Evolutionary conservation across 2,329 filamentous ascomycete species (phyloP).

Genomic region (Colletotrichum sp.): DNA sequence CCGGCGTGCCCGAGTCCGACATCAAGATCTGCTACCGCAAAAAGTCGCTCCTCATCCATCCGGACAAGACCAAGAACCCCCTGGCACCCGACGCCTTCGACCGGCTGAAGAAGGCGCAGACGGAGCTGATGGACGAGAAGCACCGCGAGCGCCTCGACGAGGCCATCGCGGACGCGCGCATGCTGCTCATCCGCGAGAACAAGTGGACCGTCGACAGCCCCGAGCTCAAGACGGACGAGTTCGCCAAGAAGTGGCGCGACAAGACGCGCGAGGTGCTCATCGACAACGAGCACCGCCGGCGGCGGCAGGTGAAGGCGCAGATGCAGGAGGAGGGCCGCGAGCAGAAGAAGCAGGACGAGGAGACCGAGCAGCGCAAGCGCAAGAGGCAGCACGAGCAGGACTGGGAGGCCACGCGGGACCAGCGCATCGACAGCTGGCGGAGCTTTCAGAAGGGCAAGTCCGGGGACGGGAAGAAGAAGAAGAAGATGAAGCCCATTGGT

Average conservation of each 20-base stretch:
- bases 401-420: conserved; percentile 92
- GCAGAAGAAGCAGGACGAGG: conserved; percentile 84
- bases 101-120: conserved; percentile 92
- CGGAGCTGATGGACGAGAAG: conserved; percentile 92
- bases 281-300: conserved; percentile 86
- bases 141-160: conserved; percentile 87
- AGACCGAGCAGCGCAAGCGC: conserved; percentile 78
- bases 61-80: conserved; percentile 94
- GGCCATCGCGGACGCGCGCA: conserved; percentile 93
- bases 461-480: conserved; percentile 53
- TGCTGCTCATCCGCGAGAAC: conserved; percentile 91
- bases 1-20: conserved; percentile 92
- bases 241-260: conserved; percentile 84
- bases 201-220: conserved; percentile 91
- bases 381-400: conserved; percentile 93
- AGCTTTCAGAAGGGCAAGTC: conserved; percentile 82
- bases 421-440: conserved; percentile 92
- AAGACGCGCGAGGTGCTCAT: conserved; percentile 90
- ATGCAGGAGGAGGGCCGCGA: conserved; percentile 96
- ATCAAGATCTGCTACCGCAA: conserved; percentile 95
- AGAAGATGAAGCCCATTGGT: conserved; percentile 71
- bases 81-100: conserved; percentile 95
- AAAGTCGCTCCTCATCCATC: conserved; percentile 98
- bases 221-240: conserved; percentile 84
- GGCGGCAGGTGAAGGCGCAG: conserved; percentile 88